Evolutionary conservation across 2,329 filamentous ascomycete genomes (phyloP).

Genomic region (Aureobasidium uvarum): DNA sequence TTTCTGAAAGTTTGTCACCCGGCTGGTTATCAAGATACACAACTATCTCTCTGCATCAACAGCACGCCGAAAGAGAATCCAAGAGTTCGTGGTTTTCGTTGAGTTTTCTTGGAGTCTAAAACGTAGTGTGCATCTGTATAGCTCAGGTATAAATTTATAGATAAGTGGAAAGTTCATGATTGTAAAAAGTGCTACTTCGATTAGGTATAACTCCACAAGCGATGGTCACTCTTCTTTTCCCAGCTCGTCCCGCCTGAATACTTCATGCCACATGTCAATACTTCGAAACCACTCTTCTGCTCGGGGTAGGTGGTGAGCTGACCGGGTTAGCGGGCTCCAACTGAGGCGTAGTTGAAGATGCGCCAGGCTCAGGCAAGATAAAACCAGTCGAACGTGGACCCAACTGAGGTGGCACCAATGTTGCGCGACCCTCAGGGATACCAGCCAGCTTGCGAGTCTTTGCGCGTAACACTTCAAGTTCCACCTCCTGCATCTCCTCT

Average conservation of each 20-base stretch:
- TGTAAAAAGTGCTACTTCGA: neutral
- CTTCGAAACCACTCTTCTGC: neutral
- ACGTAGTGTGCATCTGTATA: neutral
- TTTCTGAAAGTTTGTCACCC: neutral
- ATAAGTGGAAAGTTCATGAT: neutral
- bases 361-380: neutral
- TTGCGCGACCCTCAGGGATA: neutral
- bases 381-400: neutral
- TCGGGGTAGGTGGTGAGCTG: neutral
- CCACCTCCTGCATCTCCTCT: constrained; percentile 36
- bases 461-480: constrained; percentile 31
- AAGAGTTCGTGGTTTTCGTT: neutral
- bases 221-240: neutral
- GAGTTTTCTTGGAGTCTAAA: too few species aligned
- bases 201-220: neutral
- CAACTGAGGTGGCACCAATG: neutral
- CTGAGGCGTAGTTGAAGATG: neutral
- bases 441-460: constrained; percentile 5
- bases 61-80: neutral
- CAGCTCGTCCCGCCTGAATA: neutral
- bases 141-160: neutral
- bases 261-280: neutral
- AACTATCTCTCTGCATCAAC: neutral
- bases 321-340: neutral
- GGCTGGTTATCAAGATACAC: neutral